Evolutionary conservation across 1,284 basidiomycete genomes (phyloP).

Genomic region (Anthracocystis setariae): DNA sequence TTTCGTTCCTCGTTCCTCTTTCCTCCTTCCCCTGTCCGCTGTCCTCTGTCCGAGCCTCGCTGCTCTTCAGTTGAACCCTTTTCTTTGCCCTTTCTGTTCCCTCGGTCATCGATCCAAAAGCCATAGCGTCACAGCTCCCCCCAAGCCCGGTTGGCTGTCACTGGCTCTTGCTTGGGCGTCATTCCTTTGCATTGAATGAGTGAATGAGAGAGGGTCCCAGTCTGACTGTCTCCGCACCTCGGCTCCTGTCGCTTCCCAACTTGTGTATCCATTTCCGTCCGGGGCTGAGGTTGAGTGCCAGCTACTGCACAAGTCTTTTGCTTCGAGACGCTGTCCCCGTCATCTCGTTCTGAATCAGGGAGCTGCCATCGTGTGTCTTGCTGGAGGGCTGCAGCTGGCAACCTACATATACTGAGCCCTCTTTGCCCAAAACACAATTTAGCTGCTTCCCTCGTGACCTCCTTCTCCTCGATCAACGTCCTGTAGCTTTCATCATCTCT

Average conservation of each 20-base stretch:
- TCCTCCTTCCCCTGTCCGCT: neutral
- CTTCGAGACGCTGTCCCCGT: neutral
- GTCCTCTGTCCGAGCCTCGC: too few relatives aligned
- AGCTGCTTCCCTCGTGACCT: too few relatives aligned
- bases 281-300: too few relatives aligned
- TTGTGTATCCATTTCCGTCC: neutral
- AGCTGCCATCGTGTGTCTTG: neutral
- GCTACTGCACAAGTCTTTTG: too few relatives aligned
- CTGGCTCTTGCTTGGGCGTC: too few relatives aligned
- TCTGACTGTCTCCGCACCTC: constrained; percentile 1
- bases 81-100: neutral
- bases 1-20: neutral
- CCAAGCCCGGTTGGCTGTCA: too few relatives aligned
- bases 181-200: too few relatives aligned
- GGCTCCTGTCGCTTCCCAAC: neutral
- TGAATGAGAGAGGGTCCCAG: neutral
- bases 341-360: neutral
- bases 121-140: constrained; percentile 8
- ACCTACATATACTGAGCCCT: too few relatives aligned
- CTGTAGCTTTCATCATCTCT: too few relatives aligned
- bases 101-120: neutral
- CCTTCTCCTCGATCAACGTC: too few relatives aligned
- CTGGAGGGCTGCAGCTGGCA: too few relatives aligned
- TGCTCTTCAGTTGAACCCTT: neutral
- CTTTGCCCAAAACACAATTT: too few relatives aligned